Conservation (phyloP, 2,329 filamentous ascomycete genomes). For the Aspergillus sp. region DNA sequence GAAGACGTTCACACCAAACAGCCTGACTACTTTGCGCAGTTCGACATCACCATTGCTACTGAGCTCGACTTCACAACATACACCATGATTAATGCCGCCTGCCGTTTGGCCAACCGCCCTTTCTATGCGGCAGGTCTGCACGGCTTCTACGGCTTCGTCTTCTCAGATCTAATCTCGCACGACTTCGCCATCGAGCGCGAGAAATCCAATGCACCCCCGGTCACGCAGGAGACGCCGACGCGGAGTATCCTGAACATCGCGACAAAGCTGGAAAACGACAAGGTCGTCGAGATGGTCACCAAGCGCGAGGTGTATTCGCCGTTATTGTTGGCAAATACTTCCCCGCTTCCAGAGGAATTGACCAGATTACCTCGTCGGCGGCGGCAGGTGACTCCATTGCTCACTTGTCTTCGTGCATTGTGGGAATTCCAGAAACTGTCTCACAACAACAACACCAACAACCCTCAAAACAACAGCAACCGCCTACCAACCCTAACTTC, state of each 20-base stretch:
- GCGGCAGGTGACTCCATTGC: constrained; percentile 67
- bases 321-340: constrained; percentile 74
- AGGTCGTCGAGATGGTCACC: constrained; percentile 74
- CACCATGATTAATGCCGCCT: constrained; percentile 74
- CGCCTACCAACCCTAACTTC: constrained; percentile 48
- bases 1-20: constrained; percentile 59
- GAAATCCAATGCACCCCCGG: constrained; percentile 61
- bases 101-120: constrained; percentile 65
- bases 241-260: constrained; percentile 65
- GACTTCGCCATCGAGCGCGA: constrained; percentile 82
- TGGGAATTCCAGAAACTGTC: constrained; percentile 72
- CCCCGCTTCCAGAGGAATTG: constrained; percentile 62
- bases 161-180: constrained; percentile 84
- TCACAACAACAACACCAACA: constrained; percentile 23
- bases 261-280: constrained; percentile 61
- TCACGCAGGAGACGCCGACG: constrained; percentile 65
- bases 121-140: constrained; percentile 87
- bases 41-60: constrained; percentile 82
- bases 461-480: constrained; percentile 35
- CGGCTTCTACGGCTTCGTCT: constrained; percentile 90
- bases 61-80: constrained; percentile 71
- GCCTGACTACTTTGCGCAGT: constrained; percentile 66
- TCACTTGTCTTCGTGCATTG: constrained; percentile 78
- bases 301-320: constrained; percentile 89
- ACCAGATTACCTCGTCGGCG: constrained; percentile 60